These are phyloP conservation scores for Vicia villosa DNA, from an alignment of 306 rosid genomes.

Conservation along the genomic window DNA sequence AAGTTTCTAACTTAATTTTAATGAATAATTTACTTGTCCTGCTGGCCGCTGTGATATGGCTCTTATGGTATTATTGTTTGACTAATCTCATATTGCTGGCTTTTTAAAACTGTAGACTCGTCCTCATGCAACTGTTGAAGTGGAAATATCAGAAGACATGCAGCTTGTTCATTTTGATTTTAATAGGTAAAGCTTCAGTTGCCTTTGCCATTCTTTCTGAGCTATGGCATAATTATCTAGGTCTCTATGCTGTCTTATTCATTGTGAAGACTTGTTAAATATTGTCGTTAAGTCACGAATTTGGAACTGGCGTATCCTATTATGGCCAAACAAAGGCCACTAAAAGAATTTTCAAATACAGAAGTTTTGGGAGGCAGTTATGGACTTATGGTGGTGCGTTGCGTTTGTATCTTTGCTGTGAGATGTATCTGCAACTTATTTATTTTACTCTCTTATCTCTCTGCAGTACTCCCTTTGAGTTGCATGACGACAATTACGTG, in stretches of 20 bases:
- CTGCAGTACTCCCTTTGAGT: constrained; percentile 94
- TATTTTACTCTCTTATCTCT: constrained; percentile 25
- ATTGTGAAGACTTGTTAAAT: constrained; percentile 12
- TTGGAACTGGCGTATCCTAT: constrained; percentile 25
- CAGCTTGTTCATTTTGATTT: constrained; percentile 98
- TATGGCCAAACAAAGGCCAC: constrained; percentile 3
- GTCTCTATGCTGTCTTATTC: not conserved
- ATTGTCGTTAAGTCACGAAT: not conserved
- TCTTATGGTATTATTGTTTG: constrained; percentile 20
- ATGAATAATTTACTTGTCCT: constrained; percentile 12
- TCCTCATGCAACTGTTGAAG: constrained; percentile 98
- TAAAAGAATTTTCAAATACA: not conserved
- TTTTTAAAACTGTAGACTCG: constrained; percentile 68
- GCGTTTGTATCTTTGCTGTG: constrained; percentile 7
- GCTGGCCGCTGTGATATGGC: not conserved
- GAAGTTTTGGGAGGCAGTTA: constrained; percentile 9
- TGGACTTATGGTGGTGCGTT: not conserved
- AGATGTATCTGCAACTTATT: constrained; percentile 25
- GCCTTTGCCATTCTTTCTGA: not conserved
- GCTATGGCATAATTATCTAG: constrained; percentile 13
- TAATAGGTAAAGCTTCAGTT: constrained; percentile 64
- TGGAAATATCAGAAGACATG: constrained; percentile 99
- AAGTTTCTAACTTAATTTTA: constrained; percentile 14
- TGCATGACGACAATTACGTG: constrained; percentile 94
- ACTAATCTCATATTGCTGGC: constrained; percentile 28